Conservation (phyloP, 768 basidiomycete species). For the Xanthoconium stramineum region DNA sequence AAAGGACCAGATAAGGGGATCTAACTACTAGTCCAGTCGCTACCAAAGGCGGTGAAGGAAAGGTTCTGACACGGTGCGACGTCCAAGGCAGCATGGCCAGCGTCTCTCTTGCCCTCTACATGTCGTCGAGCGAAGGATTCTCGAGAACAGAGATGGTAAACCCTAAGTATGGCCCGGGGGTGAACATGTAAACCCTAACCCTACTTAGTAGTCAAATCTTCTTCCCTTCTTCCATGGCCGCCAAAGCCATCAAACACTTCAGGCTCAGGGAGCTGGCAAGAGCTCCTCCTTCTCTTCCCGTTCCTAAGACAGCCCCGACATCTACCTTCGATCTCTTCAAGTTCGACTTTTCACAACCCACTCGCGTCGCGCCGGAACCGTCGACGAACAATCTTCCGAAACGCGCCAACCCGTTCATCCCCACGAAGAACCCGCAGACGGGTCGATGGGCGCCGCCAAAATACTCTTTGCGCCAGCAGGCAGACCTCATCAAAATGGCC, state of each 20-base stretch:
- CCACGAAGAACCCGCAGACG: constrained; percentile 54
- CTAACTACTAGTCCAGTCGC: background rate
- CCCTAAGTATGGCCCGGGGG: too few relatives aligned
- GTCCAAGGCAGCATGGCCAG: too few relatives aligned
- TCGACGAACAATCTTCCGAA: constrained; percentile 17
- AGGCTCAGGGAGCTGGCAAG: constrained; percentile 24
- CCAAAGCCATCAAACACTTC: constrained; percentile 26
- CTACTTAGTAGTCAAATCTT: background rate
- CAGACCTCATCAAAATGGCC: constrained; percentile 74
- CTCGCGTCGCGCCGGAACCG: background rate
- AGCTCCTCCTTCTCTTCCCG: constrained; percentile 13
- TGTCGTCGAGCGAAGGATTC: too few relatives aligned
- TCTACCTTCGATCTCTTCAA: constrained; percentile 19
- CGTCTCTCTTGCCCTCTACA: too few relatives aligned
- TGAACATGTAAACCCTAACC: constrained; percentile 4
- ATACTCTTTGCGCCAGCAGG: constrained; percentile 74
- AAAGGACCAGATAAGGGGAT: background rate
- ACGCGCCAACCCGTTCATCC: constrained; percentile 65
- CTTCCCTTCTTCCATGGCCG: constrained; percentile 13
- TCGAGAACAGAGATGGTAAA: too few relatives aligned
- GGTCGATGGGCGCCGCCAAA: constrained; percentile 67
- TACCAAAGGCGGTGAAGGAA: background rate
- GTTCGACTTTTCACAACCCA: constrained; percentile 19
- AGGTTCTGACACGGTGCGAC: background rate
- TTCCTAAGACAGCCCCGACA: constrained; percentile 23